phyloP scores from a whole-genome alignment of 257 asterid genomes.

The Solanum chmielewskii region DNA sequence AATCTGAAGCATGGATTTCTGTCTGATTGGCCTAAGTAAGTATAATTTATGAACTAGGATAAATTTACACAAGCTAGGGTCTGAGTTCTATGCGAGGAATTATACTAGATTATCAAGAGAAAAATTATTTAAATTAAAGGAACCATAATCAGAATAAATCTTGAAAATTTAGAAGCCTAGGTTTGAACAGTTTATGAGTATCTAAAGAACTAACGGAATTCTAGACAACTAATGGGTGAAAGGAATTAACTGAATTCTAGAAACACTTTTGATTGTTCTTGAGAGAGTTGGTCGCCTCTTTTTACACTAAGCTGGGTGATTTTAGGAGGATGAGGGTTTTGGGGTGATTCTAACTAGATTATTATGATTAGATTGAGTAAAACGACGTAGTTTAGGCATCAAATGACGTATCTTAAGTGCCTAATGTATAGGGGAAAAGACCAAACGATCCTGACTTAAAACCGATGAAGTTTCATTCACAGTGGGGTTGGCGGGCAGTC shows the following conservation, averaged over 20 bases:
- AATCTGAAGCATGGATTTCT: no score
- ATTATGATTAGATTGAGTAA: no score
- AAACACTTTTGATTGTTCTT: neutral
- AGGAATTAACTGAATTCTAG: no score
- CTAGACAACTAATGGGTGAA: no score
- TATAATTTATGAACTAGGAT: neutral
- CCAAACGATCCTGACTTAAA: neutral
- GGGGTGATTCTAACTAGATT: neutral
- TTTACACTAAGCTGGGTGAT: neutral
- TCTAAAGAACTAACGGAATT: no score
- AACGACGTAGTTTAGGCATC: neutral
- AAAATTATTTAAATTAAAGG: neutral
- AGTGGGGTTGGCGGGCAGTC: rapidly evolving
- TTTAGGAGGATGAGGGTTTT: no score
- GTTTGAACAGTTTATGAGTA: neutral
- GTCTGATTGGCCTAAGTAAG: neutral
- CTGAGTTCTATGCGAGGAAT: neutral
- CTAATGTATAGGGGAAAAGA: neutral
- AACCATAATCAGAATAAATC: no score
- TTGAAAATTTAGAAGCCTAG: neutral
- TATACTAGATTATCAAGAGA: neutral
- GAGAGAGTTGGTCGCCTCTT: neutral
- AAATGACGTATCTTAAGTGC: neutral
- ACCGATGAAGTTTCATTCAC: no score
- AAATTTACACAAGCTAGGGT: neutral